Conservation (phyloP, 148 eudicot genomes). For the Linanthus parryae region DNA sequence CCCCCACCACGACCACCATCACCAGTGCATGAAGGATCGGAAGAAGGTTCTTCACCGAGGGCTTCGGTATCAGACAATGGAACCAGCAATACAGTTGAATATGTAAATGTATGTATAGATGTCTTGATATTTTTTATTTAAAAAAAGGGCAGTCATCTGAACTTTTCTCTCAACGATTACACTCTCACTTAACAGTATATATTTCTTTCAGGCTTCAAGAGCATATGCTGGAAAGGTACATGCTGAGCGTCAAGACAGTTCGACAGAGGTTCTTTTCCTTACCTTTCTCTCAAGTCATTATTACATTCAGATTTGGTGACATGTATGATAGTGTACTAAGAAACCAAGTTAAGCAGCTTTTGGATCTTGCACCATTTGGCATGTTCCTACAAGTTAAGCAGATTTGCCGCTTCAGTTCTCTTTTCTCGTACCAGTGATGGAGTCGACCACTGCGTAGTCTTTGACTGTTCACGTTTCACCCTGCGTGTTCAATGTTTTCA, state of each 20-base stretch:
- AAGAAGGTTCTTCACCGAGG: constrained; percentile 74
- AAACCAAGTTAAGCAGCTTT: too few relatives aligned
- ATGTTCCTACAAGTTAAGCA: too few relatives aligned
- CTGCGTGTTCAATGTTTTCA: too few relatives aligned
- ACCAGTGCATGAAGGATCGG: constrained; percentile 67
- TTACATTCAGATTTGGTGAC: too few relatives aligned
- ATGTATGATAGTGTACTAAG: too few relatives aligned
- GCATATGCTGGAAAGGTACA: constrained; percentile 23
- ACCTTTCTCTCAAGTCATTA: neutral
- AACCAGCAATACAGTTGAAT: constrained; percentile 29
- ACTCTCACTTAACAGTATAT: neutral
- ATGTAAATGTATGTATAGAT: constrained; percentile 40
- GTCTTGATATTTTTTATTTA: neutral
- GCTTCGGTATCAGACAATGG: constrained; percentile 77
- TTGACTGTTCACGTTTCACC: too few relatives aligned
- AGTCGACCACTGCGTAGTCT: too few relatives aligned
- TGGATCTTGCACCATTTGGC: too few relatives aligned
- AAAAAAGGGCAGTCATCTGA: neutral
- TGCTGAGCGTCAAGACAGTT: constrained; percentile 30
- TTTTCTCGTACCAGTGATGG: too few relatives aligned
- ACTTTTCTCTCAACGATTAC: too few relatives aligned
- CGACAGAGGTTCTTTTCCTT: constrained; percentile 31
- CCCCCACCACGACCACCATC: constrained; percentile 66
- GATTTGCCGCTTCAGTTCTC: too few relatives aligned
- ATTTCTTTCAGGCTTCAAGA: constrained; percentile 28